Percentiles rank a stretch among this genome's conserved stretches.
Evolutionary conservation across 2,329 filamentous ascomycete species (phyloP).

Genomic region (Chaetothyriales sp.): DNA sequence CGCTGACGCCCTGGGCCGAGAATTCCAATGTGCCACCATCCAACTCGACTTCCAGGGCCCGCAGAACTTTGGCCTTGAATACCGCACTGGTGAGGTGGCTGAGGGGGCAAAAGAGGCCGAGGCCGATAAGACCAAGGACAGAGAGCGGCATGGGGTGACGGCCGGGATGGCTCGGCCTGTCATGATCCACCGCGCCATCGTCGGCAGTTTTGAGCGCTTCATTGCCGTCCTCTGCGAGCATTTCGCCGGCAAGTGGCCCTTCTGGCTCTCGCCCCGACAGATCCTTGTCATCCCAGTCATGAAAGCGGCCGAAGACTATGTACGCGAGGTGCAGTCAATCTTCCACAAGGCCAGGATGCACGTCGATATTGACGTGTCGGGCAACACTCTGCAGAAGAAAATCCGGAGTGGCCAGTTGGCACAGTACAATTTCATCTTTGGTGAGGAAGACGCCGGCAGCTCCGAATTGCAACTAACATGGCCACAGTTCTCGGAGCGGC

Average conservation of each 20-base stretch:
- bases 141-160: constrained; percentile 23
- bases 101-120: constrained; percentile 26
- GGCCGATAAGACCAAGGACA: constrained; percentile 21
- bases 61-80: constrained; percentile 75
- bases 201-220: constrained; percentile 39
- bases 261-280: constrained; percentile 39
- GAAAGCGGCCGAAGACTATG: constrained; percentile 36
- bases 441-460: constrained; percentile 21
- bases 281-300: constrained; percentile 39
- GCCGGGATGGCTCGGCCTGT: constrained; percentile 36
- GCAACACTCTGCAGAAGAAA: constrained; percentile 40
- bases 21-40: constrained; percentile 84
- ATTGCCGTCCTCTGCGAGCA: constrained; percentile 38
- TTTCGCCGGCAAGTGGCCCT: constrained; percentile 40
- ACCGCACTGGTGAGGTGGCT: constrained; percentile 55
- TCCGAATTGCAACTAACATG: not conserved
- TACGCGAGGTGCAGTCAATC: constrained; percentile 32
- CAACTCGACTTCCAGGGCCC: constrained; percentile 84
- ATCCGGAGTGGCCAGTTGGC: constrained; percentile 36
- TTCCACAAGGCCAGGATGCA: constrained; percentile 33
- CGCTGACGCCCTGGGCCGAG: constrained; percentile 69
- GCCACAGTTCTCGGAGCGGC: constrained; percentile 46
- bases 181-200: constrained; percentile 39
- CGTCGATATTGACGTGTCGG: constrained; percentile 35
- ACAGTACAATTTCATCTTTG: constrained; percentile 40